A percentile compares a stretch with the other conserved stretches of the same genome.
These are phyloP conservation scores for Hypoxylon cercidicola DNA, from an alignment of 495 filamentous ascomycete genomes.

Conservation along the genomic window DNA sequence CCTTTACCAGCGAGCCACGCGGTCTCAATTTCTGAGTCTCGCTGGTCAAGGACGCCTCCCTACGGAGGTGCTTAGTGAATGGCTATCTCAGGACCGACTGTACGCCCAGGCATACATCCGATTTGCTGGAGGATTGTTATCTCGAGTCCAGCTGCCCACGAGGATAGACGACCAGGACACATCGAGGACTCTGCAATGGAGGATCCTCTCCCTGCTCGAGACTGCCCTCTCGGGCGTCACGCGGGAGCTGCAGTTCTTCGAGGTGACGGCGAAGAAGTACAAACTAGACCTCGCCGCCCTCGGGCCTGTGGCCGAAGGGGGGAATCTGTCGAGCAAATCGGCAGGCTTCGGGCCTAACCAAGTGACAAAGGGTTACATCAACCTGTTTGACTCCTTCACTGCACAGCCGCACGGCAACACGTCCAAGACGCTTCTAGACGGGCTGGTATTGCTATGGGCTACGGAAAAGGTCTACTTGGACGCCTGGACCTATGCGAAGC, in stretches of 20 bases:
- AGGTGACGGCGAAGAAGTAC: conserved; percentile 70
- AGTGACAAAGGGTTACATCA: conserved; percentile 46
- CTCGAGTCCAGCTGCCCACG: conserved; percentile 67
- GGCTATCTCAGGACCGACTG: conserved; percentile 80
- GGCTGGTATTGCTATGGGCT: conserved; percentile 76
- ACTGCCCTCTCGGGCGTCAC: conserved; percentile 70
- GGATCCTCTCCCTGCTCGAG: conserved; percentile 70
- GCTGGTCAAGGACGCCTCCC: conserved; percentile 72
- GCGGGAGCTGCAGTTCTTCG: conserved; percentile 75
- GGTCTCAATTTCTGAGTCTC: conserved; percentile 72
- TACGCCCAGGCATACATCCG: conserved; percentile 79
- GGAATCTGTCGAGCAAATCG: conserved; percentile 27
- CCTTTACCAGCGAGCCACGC: conserved; percentile 66
- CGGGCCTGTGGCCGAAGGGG: conserved; percentile 43
- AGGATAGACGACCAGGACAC: conserved; percentile 42
- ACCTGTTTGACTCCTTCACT: conserved; percentile 48
- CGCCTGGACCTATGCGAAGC: conserved; percentile 67
- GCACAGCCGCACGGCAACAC: conserved; percentile 23
- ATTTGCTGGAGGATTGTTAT: conserved; percentile 73
- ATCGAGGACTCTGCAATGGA: conserved; percentile 54
- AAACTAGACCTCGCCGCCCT: conserved; percentile 62
- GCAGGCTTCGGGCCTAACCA: conserved; percentile 42
- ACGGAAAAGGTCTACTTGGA: conserved; percentile 73
- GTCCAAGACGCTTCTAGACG: conserved; percentile 62
- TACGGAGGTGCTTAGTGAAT: conserved; percentile 66